Conservation (phyloP, 257 asterid genomes). For the Solanum acaule region DNA sequence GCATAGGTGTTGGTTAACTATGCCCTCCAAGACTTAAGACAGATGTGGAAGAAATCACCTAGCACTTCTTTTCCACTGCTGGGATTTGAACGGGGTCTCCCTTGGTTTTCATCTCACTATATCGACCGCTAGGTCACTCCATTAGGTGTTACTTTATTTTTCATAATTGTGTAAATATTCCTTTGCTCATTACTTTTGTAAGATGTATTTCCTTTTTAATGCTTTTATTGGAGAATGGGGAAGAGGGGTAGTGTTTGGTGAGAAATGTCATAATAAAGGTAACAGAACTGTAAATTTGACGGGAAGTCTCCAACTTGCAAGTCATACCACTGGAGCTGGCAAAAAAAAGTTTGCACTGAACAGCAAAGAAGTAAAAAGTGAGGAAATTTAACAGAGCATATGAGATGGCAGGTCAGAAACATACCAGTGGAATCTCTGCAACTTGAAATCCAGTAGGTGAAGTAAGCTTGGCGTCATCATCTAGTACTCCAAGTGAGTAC, state of each 20-base stretch:
- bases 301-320: background rate
- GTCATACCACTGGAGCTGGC: background rate
- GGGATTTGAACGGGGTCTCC: background rate
- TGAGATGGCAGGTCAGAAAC: background rate
- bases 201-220: background rate
- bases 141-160: background rate
- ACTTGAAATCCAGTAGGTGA: constrained; percentile 91
- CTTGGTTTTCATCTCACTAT: background rate
- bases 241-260: background rate
- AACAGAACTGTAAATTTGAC: background rate
- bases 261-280: background rate
- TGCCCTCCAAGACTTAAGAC: background rate
- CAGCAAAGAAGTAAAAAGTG: background rate
- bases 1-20: background rate
- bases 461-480: constrained; percentile 87
- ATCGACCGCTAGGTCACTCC: background rate
- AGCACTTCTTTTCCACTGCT: background rate
- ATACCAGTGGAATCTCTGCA: constrained; percentile 93
- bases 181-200: background rate
- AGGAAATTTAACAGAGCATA: background rate
- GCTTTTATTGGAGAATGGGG: background rate
- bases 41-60: background rate
- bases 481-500: constrained; percentile 86
- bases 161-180: background rate
- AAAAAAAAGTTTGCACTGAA: background rate